Evolutionary conservation across 257 asterid genomes (phyloP).

Genomic region (Avicennia marina): DNA sequence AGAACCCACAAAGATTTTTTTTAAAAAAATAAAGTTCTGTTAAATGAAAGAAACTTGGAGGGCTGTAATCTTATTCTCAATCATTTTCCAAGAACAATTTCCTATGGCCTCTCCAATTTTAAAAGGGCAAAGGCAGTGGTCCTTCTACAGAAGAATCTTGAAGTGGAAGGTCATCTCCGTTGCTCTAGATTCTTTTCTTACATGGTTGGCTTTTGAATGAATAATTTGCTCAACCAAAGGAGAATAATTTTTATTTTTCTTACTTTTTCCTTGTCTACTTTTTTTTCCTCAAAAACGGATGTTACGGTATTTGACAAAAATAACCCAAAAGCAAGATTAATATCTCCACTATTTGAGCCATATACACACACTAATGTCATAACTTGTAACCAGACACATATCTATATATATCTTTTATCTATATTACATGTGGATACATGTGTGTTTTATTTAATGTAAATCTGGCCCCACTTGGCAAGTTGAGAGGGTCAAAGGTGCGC

Average conservation of each 20-base stretch:
- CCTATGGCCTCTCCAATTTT: constrained; percentile 35
- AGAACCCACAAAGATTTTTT: too few species aligned
- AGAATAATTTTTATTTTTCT: neutral
- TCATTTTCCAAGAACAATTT: constrained; percentile 28
- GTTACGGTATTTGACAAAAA: too few species aligned
- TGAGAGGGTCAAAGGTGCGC: constrained; percentile 17
- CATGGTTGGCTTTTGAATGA: neutral
- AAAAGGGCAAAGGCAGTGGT: constrained; percentile 37
- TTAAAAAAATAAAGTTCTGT: neutral
- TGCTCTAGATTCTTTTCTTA: constrained; percentile 28
- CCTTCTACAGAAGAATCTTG: constrained; percentile 49
- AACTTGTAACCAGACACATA: too few species aligned
- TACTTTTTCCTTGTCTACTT: neutral
- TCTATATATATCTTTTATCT: too few species aligned
- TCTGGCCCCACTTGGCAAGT: constrained; percentile 22
- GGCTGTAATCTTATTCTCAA: constrained; percentile 13
- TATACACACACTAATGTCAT: too few species aligned
- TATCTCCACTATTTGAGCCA: too few species aligned
- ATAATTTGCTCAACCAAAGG: constrained; percentile 19
- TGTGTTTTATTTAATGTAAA: neutral
- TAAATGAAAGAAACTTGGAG: neutral
- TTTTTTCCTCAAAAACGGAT: too few species aligned
- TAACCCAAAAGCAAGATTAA: too few species aligned
- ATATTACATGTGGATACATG: neutral
- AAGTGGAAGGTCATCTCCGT: constrained; percentile 38